Percentiles rank a stretch among this genome's conserved stretches.
phyloP scores from a whole-genome alignment of 1,284 basidiomycete genomes.

The Cutaneotrichosporon arboriforme region DNA sequence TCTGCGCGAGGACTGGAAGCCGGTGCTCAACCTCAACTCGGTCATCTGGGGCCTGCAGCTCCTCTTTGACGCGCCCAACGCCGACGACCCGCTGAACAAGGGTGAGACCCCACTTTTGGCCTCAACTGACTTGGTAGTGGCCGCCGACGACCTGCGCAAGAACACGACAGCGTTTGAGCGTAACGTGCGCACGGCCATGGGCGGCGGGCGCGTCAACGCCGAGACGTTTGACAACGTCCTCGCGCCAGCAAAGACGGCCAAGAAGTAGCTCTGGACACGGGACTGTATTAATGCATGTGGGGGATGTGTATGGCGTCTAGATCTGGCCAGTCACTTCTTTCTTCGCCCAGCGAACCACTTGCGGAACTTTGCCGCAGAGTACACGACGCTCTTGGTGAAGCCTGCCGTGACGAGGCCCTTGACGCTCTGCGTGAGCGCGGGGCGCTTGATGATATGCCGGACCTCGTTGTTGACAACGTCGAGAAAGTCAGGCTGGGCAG shows the following conservation, averaged over 20 bases:
- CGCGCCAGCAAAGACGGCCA: neutral
- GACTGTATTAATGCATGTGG: neutral
- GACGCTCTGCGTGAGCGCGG: constrained; percentile 74
- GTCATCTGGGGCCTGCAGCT: constrained; percentile 98
- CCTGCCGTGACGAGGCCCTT: constrained; percentile 86
- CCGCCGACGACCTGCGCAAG: constrained; percentile 84
- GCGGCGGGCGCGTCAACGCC: constrained; percentile 67
- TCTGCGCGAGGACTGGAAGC: constrained; percentile 99
- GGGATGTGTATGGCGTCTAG: neutral
- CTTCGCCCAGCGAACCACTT: constrained; percentile 65
- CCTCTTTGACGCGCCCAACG: constrained; percentile 96
- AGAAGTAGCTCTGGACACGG: neutral
- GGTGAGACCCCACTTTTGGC: constrained; percentile 55
- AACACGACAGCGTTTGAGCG: constrained; percentile 71
- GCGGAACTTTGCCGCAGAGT: constrained; percentile 66
- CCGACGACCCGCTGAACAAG: constrained; percentile 98
- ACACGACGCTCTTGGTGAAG: constrained; percentile 67
- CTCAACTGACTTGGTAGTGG: constrained; percentile 59
- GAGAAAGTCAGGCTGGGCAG: constrained; percentile 58
- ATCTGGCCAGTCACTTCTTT: constrained; percentile 2
- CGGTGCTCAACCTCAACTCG: constrained; percentile 87
- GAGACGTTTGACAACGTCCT: constrained; percentile 71
- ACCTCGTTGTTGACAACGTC: constrained; percentile 62
- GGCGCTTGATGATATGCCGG: constrained; percentile 67
- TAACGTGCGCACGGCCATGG: constrained; percentile 80